Conservation (phyloP, 495 filamentous ascomycete species). For the Friedmanniomyces simplex region DNA sequence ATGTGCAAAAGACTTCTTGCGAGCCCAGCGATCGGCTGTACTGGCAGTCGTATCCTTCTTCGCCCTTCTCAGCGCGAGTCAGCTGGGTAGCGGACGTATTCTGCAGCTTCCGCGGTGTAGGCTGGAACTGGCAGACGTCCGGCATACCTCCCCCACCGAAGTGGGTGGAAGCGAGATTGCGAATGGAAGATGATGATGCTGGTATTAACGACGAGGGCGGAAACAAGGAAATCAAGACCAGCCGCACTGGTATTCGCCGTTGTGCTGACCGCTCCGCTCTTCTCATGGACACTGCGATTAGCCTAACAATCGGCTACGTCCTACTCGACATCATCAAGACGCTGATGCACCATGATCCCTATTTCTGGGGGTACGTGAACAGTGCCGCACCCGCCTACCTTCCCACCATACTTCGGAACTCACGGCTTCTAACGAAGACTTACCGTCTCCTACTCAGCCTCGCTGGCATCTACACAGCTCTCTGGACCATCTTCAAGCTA, state of each 20-base stretch:
- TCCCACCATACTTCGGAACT: conserved; percentile 28
- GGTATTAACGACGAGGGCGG: conserved; percentile 13
- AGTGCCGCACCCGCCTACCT: conserved; percentile 40
- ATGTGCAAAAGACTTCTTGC: background rate
- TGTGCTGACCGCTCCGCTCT: background rate
- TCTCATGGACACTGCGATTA: conserved; percentile 5
- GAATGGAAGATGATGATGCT: background rate
- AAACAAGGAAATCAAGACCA: background rate
- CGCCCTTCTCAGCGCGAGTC: conserved; percentile 48
- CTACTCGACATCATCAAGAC: conserved; percentile 56
- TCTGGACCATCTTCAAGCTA: conserved; percentile 45
- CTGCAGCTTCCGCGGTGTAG: conserved; percentile 58
- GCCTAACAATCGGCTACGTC: conserved; percentile 47
- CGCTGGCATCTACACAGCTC: conserved; percentile 41
- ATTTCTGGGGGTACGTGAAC: conserved; percentile 49
- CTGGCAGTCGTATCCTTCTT: conserved; percentile 64
- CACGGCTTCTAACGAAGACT: conserved; percentile 33
- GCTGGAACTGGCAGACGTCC: conserved; percentile 66
- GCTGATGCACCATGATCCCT: conserved; percentile 60
- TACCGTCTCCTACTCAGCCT: conserved; percentile 43
- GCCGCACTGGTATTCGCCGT: conserved; percentile 12
- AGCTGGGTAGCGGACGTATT: conserved; percentile 63
- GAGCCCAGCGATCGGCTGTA: conserved; percentile 24
- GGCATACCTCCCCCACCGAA: conserved; percentile 49
- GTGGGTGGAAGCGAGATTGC: conserved; percentile 35